Base-by-base conservation (phyloP, 2,329 filamentous ascomycete genomes). In the Lasiodiplodia gonubiensis region DNA sequence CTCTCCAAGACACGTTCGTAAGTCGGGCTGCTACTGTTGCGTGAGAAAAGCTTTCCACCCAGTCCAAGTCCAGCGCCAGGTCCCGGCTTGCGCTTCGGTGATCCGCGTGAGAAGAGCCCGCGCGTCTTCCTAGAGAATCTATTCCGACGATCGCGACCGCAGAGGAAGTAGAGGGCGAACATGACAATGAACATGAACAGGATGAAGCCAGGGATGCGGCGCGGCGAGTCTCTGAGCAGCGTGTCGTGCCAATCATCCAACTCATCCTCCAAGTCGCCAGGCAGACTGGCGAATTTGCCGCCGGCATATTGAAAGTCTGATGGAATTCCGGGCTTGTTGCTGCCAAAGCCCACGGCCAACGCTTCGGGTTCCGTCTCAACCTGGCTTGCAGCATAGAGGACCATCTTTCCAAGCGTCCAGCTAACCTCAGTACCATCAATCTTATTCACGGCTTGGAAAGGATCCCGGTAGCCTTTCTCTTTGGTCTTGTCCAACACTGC, bases 321-420 rank as follows among this genome's bases (percentile, higher is more conserved):
- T 0, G 92, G 90, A 3, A 90, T 84, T 5, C 82, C 84, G 48
- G 83, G 82, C n/a, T 85, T 82, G 74, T 99, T 99, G 80, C 89
- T 93, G 67, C 95, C 95, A 75, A 98, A 98, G 0, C 95, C 95
- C 11, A 99, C 95, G 0, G 94, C 92, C 2, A 94, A 81, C 18
- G 85, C 83, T 51, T 86, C 81, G 21, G 85, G 33, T 16, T 63
- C 59, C 4, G 60, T 5, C 4, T 64, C 59, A 6, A 99, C 85
- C 77, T 97, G 93, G 3, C 93, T 95, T 0, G 94, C 90, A 4
- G 95, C 95, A 73, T 98, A 98, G 4, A 99, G 86, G 7, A 99
- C 88, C 86, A 98, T 97, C 76, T 97, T 97, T 1, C 95, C 95
- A 5, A 99, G 82, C 0, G 95, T 98, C 95, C 95, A 99, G 82